phyloP scores from a whole-genome alignment of 2,329 filamentous ascomycete species.

The Monosporascus sp. region DNA sequence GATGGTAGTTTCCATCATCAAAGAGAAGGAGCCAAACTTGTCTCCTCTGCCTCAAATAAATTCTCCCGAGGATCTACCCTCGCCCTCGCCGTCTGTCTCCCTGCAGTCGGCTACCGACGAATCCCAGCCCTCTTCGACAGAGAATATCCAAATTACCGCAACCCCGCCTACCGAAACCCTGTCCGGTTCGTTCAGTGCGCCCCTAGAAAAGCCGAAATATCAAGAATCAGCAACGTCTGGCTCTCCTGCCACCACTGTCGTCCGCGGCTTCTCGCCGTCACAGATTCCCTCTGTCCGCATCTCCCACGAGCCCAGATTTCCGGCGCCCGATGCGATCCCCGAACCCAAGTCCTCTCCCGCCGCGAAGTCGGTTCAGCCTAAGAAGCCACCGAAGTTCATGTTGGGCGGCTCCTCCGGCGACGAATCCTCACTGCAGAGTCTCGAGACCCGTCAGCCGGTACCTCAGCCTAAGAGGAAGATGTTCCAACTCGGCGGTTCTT shows the following conservation, averaged over 20 bases:
- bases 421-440: constrained; percentile 61
- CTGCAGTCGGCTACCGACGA: constrained; percentile 42
- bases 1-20: constrained; percentile 89
- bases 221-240: constrained; percentile 46
- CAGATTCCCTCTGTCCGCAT: constrained; percentile 42
- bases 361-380: constrained; percentile 63
- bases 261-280: constrained; percentile 81
- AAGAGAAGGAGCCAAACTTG: constrained; percentile 68
- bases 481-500: constrained; percentile 53
- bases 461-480: constrained; percentile 33
- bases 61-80: constrained; percentile 14
- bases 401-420: constrained; percentile 77
- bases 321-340: constrained; percentile 53
- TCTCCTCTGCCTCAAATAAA: constrained; percentile 43
- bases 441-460: constrained; percentile 35
- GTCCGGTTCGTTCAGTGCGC: constrained; percentile 15
- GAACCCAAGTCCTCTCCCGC: constrained; percentile 52
- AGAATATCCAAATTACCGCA: constrained; percentile 49
- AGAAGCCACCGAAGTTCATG: constrained; percentile 60
- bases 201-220: constrained; percentile 10
- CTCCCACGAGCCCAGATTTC: constrained; percentile 42
- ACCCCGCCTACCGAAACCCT: constrained; percentile 21
- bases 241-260: constrained; percentile 52
- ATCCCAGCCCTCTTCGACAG: constrained; percentile 35
- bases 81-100: constrained; percentile 4